Percentiles rank a stretch among this genome's conserved stretches.
These are phyloP conservation scores for Boletus sensibilis DNA, from an alignment of 768 basidiomycete species.

Conservation along the genomic window DNA sequence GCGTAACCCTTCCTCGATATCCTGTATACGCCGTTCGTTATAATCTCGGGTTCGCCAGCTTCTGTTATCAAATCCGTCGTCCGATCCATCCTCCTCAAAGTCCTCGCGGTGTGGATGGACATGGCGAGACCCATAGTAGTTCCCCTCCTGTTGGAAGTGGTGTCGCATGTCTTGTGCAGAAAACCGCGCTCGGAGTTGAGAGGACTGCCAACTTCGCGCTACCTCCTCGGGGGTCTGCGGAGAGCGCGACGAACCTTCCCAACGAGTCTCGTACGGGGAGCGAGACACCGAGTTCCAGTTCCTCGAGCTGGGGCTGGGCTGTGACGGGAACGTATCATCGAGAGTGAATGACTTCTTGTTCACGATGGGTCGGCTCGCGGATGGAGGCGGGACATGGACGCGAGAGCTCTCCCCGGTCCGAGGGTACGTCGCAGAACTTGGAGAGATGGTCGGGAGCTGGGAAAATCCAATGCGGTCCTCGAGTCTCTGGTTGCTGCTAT, in stretches of 20 bases:
- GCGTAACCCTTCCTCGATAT: conserved; percentile 32
- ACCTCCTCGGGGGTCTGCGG: conserved; percentile 32
- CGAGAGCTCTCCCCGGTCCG: conserved; percentile 16
- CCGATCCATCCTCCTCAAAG: conserved; percentile 29
- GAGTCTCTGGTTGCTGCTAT: conserved; percentile 7
- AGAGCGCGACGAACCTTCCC: conserved; percentile 30
- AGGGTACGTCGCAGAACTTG: conserved; percentile 13
- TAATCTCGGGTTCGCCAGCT: conserved; percentile 32
- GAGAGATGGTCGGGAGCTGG: conserved; percentile 13
- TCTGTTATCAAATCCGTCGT: conserved; percentile 33
- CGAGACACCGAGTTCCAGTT: conserved; percentile 22
- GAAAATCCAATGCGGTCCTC: conserved; percentile 20
- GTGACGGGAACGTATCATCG: conserved; percentile 24
- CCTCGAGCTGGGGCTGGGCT: conserved; percentile 22
- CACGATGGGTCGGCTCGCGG: conserved; percentile 34
- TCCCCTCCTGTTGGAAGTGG: conserved; percentile 22
- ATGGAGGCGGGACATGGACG: conserved; percentile 22
- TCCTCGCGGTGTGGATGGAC: conserved; percentile 32
- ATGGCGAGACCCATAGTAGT: conserved; percentile 9
- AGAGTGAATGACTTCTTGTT: conserved; percentile 29
- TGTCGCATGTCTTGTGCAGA: conserved; percentile 34
- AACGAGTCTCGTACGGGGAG: conserved; percentile 29
- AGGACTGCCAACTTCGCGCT: conserved; percentile 32
- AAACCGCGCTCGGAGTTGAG: conserved; percentile 24
- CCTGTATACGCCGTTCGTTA: conserved; percentile 32